phyloP scores from a whole-genome alignment of 2,329 filamentous ascomycete species.

The Penicillium paneum region DNA sequence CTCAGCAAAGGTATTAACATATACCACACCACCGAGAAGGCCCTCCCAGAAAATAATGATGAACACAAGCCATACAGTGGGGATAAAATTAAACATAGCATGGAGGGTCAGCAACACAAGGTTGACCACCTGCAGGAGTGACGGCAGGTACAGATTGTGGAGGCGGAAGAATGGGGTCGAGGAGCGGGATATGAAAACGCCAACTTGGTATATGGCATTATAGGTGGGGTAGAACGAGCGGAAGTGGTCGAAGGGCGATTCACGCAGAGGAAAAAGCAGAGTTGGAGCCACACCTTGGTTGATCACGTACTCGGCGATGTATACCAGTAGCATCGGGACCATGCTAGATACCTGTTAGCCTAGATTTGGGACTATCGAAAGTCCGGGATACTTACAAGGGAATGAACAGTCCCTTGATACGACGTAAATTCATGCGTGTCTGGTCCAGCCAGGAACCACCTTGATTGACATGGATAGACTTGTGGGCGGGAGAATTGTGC shows the following conservation, averaged over 20 bases:
- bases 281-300: conserved; percentile 93
- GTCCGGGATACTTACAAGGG: conserved; percentile 53
- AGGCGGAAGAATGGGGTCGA: conserved; percentile 84
- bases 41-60: conserved; percentile 90
- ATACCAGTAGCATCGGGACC: conserved; percentile 87
- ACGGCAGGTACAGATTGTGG: conserved; percentile 75
- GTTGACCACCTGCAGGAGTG: conserved; percentile 77
- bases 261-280: conserved; percentile 74
- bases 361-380: neutral
- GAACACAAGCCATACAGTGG: conserved; percentile 83
- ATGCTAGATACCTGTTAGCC: conserved; percentile 53
- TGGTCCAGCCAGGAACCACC: conserved; percentile 31
- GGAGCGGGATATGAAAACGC: conserved; percentile 90
- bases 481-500: conserved; percentile 17
- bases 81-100: conserved; percentile 75
- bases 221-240: conserved; percentile 94
- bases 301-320: conserved; percentile 94
- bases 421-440: conserved; percentile 57
- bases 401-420: conserved; percentile 68
- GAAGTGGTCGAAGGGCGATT: conserved; percentile 75
- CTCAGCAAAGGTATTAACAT: conserved; percentile 93
- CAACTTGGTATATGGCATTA: conserved; percentile 88
- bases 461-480: conserved; percentile 13
- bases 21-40: conserved; percentile 82
- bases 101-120: conserved; percentile 71